Evolutionary conservation across 495 filamentous ascomycete genomes (phyloP).

Genomic region (Lindgomyces ingoldianus): DNA sequence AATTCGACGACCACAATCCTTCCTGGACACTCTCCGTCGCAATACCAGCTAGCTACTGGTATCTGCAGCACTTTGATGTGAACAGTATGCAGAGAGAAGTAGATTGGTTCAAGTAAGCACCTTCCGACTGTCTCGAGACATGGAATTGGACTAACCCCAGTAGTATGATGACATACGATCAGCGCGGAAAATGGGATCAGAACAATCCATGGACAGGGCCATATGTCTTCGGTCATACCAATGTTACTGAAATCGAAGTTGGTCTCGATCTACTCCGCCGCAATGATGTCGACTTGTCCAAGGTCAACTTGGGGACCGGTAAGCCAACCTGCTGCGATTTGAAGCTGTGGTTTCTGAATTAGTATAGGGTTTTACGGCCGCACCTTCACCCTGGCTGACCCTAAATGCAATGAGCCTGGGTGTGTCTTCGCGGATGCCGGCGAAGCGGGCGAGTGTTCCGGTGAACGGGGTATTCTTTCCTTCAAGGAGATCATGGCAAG

Average conservation of each 20-base stretch:
- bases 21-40: slow-evolving; percentile 45
- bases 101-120: slow-evolving; percentile 56
- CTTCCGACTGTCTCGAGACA: too few species aligned
- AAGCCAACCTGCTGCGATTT: too few species aligned
- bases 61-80: slow-evolving; percentile 51
- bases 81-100: slow-evolving; percentile 47
- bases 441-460: slow-evolving; percentile 15
- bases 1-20: slow-evolving; percentile 40
- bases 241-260: slow-evolving; percentile 46
- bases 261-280: slow-evolving; percentile 46
- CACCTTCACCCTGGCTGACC: slow-evolving; percentile 45
- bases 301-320: slow-evolving; percentile 50
- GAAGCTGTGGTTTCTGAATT: too few species aligned
- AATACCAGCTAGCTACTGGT: slow-evolving; percentile 45
- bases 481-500: slow-evolving; percentile 14
- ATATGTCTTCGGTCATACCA: slow-evolving; percentile 43
- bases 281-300: slow-evolving; percentile 40
- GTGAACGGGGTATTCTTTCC: slow-evolving; percentile 14
- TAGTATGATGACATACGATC: slow-evolving; percentile 55
- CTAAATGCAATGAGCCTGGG: slow-evolving; percentile 33
- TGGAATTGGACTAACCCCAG: too few species aligned
- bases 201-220: slow-evolving; percentile 28
- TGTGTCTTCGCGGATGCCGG: slow-evolving; percentile 1
- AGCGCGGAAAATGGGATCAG: slow-evolving; percentile 47
- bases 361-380: slow-evolving; percentile 51